These are phyloP conservation scores for Penicillium steckii DNA, from an alignment of 495 filamentous ascomycete genomes.

Conservation along the genomic window DNA sequence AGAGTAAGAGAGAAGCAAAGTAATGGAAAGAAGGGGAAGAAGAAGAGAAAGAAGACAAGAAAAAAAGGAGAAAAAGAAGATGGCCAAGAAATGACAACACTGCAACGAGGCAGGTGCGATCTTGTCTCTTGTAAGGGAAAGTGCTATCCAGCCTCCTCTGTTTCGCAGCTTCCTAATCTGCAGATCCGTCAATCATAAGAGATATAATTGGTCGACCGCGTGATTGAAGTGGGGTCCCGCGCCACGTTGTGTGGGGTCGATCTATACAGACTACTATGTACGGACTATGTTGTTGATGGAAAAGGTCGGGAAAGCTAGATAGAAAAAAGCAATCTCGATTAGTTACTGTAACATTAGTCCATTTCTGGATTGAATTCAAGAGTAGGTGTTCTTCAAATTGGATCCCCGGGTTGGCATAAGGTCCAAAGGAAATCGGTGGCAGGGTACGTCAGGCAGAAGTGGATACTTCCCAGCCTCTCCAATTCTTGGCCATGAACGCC, in stretches of 20 bases:
- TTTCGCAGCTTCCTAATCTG: slow-evolving; percentile 6
- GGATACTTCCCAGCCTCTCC: slow-evolving; percentile 21
- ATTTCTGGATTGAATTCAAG: not conserved
- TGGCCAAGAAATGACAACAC: slow-evolving; percentile 8
- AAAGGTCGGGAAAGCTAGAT: not conserved
- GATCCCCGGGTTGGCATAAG: not conserved
- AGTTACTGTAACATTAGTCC: not conserved
- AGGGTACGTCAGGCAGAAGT: slow-evolving; percentile 5
- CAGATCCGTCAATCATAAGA: slow-evolving; percentile 18
- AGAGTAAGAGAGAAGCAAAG: not conserved
- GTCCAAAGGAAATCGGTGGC: slow-evolving; percentile 5
- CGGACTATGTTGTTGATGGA: not conserved
- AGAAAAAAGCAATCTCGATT: not conserved
- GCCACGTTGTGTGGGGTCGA: slow-evolving; percentile 16
- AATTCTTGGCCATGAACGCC: not conserved
- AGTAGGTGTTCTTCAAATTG: not conserved
- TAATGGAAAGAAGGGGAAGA: not conserved
- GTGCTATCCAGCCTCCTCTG: slow-evolving; percentile 22
- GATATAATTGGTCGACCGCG: slow-evolving; percentile 15
- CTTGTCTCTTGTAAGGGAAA: not conserved
- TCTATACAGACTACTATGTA: not conserved
- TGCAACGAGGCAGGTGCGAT: slow-evolving; percentile 4
- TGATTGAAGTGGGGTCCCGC: not conserved
- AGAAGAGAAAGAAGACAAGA: not conserved
- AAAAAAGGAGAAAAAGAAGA: not conserved